Base-by-base conservation (phyloP, 176 grass and related monocot genomes). In the Avena insularis region DNA sequence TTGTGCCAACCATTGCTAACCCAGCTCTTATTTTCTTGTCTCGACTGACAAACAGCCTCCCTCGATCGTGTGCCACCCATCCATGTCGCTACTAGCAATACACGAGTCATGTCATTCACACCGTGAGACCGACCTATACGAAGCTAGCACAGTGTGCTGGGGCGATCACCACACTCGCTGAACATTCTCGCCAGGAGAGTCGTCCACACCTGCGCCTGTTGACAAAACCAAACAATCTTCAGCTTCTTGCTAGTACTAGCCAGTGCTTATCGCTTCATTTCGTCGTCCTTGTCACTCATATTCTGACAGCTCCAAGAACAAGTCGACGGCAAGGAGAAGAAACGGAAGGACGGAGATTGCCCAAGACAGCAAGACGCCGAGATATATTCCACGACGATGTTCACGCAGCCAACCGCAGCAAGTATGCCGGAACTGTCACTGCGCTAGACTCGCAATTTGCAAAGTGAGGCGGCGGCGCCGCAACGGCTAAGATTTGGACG, bases 371-470 rank as follows among this genome's bases (percentile, higher is more conserved):
- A 25, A 74, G 7, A 20, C 12, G 57, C 5, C 50, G 49, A 77
- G 14, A 55, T 43, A 43, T 43, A 43, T 35, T 35, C 9, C 19
- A 79, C 13, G 27, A 79, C 8, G 57, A 58, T 10, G 33, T 21
- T 65, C 27, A 3, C 6, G 60, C 27, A 87, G 70, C 27, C 81
- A 84, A 81, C 59, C 47, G 76, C 40, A 81, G 36, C 75, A 91
- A 87, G 89, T 75, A 79, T 20, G 12, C 72, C 9, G 13, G 64
- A 20, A 83, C 36, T 38, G 84, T 10, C 47, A n/a, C 88, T 15
- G 40, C 64, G 27, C 78, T 12, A 2, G 31, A 43, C 13, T 23
- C 59, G 3, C 58, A 29, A 17, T 9, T 40, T 19, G 55, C 59
- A 2, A 46, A 35, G 31, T 5, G 53, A 55, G 53, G 4, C 51